These are phyloP conservation scores for Musa troglodytarum DNA, from an alignment of 176 grass and related monocot genomes.

Conservation along the genomic window DNA sequence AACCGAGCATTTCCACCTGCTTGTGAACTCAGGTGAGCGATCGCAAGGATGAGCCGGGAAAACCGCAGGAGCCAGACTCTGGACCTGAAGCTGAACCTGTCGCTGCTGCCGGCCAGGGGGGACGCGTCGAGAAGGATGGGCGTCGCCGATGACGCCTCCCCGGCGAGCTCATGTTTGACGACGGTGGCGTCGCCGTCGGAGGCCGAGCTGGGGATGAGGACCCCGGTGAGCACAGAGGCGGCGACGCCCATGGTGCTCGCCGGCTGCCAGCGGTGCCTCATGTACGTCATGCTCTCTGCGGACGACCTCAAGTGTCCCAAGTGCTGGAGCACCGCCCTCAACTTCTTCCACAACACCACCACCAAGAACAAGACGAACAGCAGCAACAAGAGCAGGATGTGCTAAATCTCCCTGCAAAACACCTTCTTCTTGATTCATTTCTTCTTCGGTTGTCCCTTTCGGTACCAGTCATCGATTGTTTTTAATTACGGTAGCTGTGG, in stretches of 20 bases:
- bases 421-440: too few species aligned
- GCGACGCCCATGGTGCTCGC: conserved; percentile 47
- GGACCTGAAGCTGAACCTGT: conserved; percentile 1
- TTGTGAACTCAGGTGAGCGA: neutral
- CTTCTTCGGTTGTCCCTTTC: too few species aligned
- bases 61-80: neutral
- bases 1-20: too few species aligned
- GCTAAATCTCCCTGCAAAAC: too few species aligned
- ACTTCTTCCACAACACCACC: conserved; percentile 25
- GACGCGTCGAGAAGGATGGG: too few species aligned
- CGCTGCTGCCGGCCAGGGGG: neutral
- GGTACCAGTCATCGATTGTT: too few species aligned
- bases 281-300: conserved; percentile 66
- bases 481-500: too few species aligned
- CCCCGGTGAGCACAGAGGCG: neutral
- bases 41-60: neutral
- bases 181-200: conserved; percentile 21
- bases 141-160: neutral
- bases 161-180: conserved; percentile 52
- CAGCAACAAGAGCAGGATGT: conserved; percentile 14
- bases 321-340: conserved; percentile 56
- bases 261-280: conserved; percentile 55
- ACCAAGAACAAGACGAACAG: neutral
- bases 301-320: conserved; percentile 40
- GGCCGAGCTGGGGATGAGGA: conserved; percentile 26